These are phyloP conservation scores for Fusarium agapanthi DNA, from an alignment of 2,329 filamentous ascomycete genomes.

Conservation along the genomic window DNA sequence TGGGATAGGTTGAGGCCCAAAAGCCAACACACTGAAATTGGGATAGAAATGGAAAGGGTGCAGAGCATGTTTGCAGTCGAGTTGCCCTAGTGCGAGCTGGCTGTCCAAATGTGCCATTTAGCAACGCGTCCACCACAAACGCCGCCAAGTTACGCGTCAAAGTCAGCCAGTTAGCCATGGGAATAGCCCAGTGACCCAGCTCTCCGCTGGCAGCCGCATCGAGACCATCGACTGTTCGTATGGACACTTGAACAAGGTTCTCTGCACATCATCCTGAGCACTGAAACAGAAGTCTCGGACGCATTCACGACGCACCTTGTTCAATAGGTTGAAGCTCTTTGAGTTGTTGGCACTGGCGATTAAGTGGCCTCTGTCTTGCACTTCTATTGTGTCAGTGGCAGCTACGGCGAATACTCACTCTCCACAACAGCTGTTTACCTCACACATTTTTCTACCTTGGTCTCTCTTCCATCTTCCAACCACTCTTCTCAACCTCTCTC, in stretches of 20 bases:
- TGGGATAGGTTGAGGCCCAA: too few relatives aligned
- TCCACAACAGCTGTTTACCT: neutral
- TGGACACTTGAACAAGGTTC: neutral
- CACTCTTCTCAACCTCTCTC: neutral
- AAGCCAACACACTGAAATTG: too few relatives aligned
- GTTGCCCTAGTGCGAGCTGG: too few relatives aligned
- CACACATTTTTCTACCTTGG: neutral
- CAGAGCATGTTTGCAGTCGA: neutral
- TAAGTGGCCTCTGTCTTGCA: neutral
- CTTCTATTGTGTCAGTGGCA: neutral
- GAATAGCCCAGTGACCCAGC: too few relatives aligned
- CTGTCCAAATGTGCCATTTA: neutral
- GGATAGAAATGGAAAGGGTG: too few relatives aligned
- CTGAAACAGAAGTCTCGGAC: neutral
- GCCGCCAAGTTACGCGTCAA: neutral
- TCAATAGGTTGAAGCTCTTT: too few relatives aligned
- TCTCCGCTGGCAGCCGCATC: neutral
- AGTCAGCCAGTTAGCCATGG: neutral
- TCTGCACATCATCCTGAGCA: neutral
- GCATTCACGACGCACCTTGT: fast-evolving
- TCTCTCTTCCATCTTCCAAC: neutral
- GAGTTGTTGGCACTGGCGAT: neutral
- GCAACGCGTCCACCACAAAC: neutral
- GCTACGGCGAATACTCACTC: neutral
- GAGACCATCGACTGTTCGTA: fast-evolving